Evolutionary conservation across 2,329 filamentous ascomycete genomes (phyloP), one percentile per base, ranked within the genome.

Genomic region (Cytospora chrysosperma): DNA sequence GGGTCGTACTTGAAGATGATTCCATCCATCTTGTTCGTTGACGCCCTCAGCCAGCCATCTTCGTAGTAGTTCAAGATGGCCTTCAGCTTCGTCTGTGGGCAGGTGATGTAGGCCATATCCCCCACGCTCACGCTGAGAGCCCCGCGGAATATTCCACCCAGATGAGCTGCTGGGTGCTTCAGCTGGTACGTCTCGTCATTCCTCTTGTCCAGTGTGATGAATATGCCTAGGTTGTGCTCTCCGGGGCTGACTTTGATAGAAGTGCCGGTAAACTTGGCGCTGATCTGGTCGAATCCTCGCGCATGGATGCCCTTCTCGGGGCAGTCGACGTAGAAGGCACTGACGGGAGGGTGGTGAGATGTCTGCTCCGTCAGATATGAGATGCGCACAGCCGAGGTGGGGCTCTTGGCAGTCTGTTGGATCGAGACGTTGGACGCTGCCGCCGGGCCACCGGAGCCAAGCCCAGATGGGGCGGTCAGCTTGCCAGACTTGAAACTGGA

Each of bases 361-460:
- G 95, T 99, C 78, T 99, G 95, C 78, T 99, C 95, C 28, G 95
- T 98, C 65, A 99, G 83, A 75, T 96, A 99, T 12, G 93, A 97
- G 70, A 99, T 86, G 69, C 89, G 91, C 69, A 97, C 84, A 30
- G 82, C 83, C 65, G 76, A 77, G 10, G 73, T 67, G 1, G 78
- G 75, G 40, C 76, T 78, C 15, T 77, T 68, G 53, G 76, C 68
- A n/a, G 77, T 75, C 71, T 82, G 82, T 67, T 80, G 77, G 65
- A 87, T 79, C 21, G 84, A 82, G 50, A 84, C 73, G 55, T 79
- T 78, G 27, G 79, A 80, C 2, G 82, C 84, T 50, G 79, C 72
- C 37, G 78, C 78, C 68, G 79, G 78, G 55, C 79, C 77, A 47
- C 61, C 56, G 3, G 69, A 67, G 10, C 68, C 67, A 8, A 72